A percentile compares a stretch with the other conserved stretches of the same genome.
Evolutionary conservation across 257 asterid species (phyloP).

Genomic region (Scutellaria baicalensis): DNA sequence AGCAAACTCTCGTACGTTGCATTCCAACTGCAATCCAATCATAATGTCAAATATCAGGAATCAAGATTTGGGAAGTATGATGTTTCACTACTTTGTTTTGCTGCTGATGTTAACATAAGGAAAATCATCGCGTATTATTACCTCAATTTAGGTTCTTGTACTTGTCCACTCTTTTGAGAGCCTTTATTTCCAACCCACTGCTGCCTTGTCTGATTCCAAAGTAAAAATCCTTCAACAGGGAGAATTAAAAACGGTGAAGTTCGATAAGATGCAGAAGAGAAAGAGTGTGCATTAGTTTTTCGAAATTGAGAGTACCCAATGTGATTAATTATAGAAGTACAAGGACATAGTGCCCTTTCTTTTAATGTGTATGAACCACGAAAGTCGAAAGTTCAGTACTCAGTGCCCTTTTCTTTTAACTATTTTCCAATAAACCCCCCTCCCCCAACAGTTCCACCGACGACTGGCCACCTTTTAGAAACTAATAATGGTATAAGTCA

Average conservation of each 20-base stretch:
- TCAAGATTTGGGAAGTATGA: background rate
- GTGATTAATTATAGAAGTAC: too few relatives aligned
- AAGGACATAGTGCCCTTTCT: too few relatives aligned
- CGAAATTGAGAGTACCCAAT: background rate
- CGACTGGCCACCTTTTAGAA: background rate
- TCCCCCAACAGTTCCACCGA: too few relatives aligned
- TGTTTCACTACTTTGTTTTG: too few relatives aligned
- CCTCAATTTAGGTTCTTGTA: conserved; percentile 65
- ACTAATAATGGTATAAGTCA: background rate
- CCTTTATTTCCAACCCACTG: conserved; percentile 79
- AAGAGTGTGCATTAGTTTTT: background rate
- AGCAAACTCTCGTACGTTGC: conserved; percentile 77
- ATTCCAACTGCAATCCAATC: conserved; percentile 53
- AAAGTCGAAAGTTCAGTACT: too few relatives aligned
- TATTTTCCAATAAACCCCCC: too few relatives aligned
- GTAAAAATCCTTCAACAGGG: conserved; percentile 62
- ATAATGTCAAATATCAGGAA: background rate
- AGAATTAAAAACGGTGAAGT: background rate
- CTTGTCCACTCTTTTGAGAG: conserved; percentile 27
- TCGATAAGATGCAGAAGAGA: background rate
- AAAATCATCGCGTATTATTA: conserved; percentile 10
- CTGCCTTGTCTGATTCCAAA: conserved; percentile 85
- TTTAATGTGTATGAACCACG: too few relatives aligned
- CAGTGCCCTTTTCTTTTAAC: too few relatives aligned
- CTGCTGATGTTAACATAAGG: background rate